These are phyloP conservation scores for Lodderomyces theae DNA, from an alignment of 1,139 yeast genomes.

Conservation along the genomic window DNA sequence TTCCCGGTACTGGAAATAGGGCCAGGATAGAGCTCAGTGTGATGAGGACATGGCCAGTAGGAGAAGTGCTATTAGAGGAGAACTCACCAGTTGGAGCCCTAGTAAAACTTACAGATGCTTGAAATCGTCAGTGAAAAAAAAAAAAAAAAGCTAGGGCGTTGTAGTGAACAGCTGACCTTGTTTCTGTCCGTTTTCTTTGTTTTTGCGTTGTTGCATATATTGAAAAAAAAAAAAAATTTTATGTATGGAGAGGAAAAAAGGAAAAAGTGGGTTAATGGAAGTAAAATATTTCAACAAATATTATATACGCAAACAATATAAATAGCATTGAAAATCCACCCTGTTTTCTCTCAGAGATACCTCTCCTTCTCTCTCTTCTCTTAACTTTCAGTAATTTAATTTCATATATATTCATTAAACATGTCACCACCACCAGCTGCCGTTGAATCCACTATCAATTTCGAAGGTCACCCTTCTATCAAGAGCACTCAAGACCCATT, in stretches of 20 bases:
- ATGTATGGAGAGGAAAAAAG: not conserved
- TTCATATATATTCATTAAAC: slow-evolving; percentile 9
- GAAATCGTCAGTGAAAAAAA: no score
- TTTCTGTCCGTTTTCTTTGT: no score
- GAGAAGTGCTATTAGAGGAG: no score
- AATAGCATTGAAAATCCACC: slow-evolving; percentile 1
- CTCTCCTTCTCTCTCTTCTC: not conserved
- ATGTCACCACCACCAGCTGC: slow-evolving; percentile 51
- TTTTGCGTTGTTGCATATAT: not conserved
- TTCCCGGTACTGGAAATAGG: not conserved
- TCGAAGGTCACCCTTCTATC: slow-evolving; percentile 43
- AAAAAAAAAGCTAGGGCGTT: no score
- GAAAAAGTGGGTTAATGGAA: slow-evolving; percentile 2
- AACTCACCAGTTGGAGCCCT: no score
- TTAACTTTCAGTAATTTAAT: not conserved
- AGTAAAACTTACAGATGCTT: no score
- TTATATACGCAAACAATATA: not conserved
- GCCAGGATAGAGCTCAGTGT: not conserved
- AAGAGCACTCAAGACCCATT: slow-evolving; percentile 43
- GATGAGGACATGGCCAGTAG: no score
- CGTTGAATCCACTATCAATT: slow-evolving; percentile 46
- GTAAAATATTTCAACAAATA: not conserved
- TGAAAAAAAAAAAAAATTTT: not conserved
- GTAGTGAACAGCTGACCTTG: no score
- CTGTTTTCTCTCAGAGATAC: not conserved